Percentiles rank a stretch among this genome's conserved stretches.
Evolutionary conservation across 2,329 filamentous ascomycete genomes (phyloP).

Genomic region (Aspergillus felis): DNA sequence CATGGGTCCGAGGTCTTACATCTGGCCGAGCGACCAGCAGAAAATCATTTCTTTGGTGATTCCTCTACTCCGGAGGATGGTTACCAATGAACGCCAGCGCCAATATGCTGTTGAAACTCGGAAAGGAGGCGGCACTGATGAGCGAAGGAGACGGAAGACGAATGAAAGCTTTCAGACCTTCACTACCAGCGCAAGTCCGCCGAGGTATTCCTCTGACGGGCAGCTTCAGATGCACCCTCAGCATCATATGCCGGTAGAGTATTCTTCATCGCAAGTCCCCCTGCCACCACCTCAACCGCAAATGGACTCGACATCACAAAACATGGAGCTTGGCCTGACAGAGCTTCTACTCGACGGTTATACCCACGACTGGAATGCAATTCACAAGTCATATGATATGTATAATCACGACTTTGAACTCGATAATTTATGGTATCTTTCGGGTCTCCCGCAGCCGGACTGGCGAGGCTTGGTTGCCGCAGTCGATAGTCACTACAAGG

Average conservation of each 20-base stretch:
- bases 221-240: conserved; percentile 29
- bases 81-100: conserved; percentile 57
- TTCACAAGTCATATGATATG: conserved; percentile 33
- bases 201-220: conserved; percentile 27
- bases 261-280: conserved; percentile 20
- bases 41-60: conserved; percentile 56
- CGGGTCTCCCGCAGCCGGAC: conserved; percentile 38
- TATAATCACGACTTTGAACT: conserved; percentile 40
- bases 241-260: conserved; percentile 21
- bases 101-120: conserved; percentile 56
- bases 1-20: conserved; percentile 38
- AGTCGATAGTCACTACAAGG: conserved; percentile 42
- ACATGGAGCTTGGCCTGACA: conserved; percentile 30
- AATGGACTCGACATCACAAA: conserved; percentile 18
- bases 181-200: conserved; percentile 15
- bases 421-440: conserved; percentile 40
- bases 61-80: conserved; percentile 54
- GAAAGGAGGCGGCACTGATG: conserved; percentile 43
- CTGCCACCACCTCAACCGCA: conserved; percentile 22
- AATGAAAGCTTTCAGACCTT: conserved; percentile 30
- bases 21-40: conserved; percentile 54
- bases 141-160: conserved; percentile 35
- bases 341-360: conserved; percentile 38
- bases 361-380: conserved; percentile 35
- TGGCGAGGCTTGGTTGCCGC: conserved; percentile 43